Conservation (phyloP, 23 red algal species). For the Agarophyton chilense region DNA sequence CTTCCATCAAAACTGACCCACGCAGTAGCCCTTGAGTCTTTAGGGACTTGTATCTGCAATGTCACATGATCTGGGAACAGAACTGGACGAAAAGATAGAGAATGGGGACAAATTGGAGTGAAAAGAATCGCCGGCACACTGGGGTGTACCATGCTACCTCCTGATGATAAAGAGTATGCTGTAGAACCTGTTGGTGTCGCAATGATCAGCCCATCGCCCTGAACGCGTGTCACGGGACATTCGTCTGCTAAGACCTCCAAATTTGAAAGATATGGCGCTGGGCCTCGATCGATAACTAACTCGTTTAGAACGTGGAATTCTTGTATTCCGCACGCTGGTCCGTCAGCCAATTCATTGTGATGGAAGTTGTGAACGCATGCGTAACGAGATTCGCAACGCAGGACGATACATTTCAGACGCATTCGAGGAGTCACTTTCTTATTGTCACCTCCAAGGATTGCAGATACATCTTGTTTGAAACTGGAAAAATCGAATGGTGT, state of each 20-base stretch:
- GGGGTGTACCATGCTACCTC: constrained; percentile 89
- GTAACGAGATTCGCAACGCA: constrained; percentile 1
- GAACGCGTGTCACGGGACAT: constrained; percentile 75
- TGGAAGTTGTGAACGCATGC: constrained; percentile 33
- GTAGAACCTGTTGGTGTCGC: constrained; percentile 91
- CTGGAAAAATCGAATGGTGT: constrained; percentile 81
- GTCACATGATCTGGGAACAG: constrained; percentile 80
- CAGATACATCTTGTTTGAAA: constrained; percentile 44
- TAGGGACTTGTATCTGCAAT: constrained; percentile 72
- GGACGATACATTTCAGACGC: constrained; percentile 78
- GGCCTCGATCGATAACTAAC: constrained; percentile 88
- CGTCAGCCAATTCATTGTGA: constrained; percentile 3
- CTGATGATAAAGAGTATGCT: constrained; percentile 80
- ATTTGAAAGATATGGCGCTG: constrained; percentile 81
- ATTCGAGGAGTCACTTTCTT: constrained; percentile 71
- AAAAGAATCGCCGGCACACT: constrained; percentile 82
- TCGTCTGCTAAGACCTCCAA: constrained; percentile 76
- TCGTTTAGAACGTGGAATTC: constrained; percentile 87
- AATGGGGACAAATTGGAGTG: constrained; percentile 95
- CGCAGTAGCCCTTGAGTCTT: constrained; percentile 66
- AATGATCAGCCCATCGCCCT: constrained; percentile 87
- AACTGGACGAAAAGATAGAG: constrained; percentile 82
- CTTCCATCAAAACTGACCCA: constrained; percentile 90
- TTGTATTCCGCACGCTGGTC: constrained; percentile 1
- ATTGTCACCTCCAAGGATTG: constrained; percentile 56